These are phyloP conservation scores for Ensete glaucum DNA, from an alignment of 176 grass and related monocot genomes.

Conservation along the genomic window DNA sequence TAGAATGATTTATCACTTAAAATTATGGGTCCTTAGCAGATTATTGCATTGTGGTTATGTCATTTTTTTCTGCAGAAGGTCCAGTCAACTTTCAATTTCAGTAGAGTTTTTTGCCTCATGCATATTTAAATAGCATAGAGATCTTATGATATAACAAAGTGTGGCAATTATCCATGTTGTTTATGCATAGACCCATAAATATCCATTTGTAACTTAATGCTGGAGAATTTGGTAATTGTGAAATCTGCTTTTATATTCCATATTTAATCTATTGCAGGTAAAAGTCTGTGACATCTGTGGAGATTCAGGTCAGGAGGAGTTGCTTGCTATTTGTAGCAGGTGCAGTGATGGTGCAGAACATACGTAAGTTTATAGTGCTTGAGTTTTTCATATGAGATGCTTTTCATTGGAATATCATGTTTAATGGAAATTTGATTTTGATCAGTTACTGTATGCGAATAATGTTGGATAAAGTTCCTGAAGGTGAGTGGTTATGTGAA, in stretches of 20 bases:
- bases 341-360: conserved; percentile 96
- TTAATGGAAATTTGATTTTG: conserved; percentile 17
- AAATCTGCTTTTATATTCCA: conserved; percentile 26
- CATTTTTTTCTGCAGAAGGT: no score
- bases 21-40: not conserved
- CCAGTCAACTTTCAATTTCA: no score
- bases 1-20: not conserved
- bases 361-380: conserved; percentile 40
- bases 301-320: conserved; percentile 79
- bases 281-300: conserved; percentile 98
- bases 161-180: not conserved
- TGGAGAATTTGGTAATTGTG: not conserved
- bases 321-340: conserved; percentile 72
- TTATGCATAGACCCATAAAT: not conserved
- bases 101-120: no score
- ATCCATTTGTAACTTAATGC: not conserved
- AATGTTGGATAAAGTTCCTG: conserved; percentile 71
- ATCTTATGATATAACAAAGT: no score
- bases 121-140: no score
- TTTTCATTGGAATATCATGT: not conserved
- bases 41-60: not conserved
- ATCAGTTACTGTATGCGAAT: conserved; percentile 84
- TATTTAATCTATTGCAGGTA: conserved; percentile 39
- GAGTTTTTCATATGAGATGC: not conserved
- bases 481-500: conserved; percentile 88